A percentile compares a stretch with the other conserved stretches of the same genome.
These are phyloP conservation scores for Plasmodium coatneyi DNA, from an alignment of 169 alveolate genomes.

Conservation along the genomic window DNA sequence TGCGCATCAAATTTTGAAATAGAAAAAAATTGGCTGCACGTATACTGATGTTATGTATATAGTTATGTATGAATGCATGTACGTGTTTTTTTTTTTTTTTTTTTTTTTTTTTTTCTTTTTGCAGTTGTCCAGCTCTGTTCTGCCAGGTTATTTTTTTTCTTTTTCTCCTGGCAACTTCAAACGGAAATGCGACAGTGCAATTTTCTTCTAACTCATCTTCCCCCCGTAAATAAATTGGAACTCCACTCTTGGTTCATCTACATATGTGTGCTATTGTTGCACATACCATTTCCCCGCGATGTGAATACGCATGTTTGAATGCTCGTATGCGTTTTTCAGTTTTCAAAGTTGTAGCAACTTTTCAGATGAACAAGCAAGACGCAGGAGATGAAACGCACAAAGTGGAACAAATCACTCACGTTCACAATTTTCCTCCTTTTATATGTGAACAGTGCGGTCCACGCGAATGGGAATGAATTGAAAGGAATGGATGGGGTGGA, in stretches of 20 bases:
- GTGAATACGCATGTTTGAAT: not conserved
- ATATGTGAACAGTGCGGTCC: constrained; percentile 15
- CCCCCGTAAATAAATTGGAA: not conserved
- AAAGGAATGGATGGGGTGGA: not conserved
- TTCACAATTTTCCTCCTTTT: constrained; percentile 7
- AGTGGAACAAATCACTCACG: constrained; percentile 17
- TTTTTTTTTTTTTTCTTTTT: no score
- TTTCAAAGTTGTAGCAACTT: not conserved
- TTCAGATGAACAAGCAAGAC: not conserved
- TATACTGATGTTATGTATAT: not conserved
- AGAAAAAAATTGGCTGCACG: not conserved
- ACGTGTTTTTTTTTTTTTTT: not conserved
- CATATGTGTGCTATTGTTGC: not conserved
- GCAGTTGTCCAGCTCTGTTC: not conserved
- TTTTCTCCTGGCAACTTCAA: not conserved
- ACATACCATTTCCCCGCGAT: not conserved
- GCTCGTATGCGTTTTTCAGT: not conserved
- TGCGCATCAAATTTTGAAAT: not conserved
- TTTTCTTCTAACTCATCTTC: not conserved
- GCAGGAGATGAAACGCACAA: constrained; percentile 38
- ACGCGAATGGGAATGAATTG: not conserved
- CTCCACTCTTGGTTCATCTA: not conserved
- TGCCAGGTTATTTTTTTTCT: not conserved
- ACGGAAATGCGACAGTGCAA: not conserved
- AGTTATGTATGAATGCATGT: not conserved